Evolutionary conservation across 2,329 filamentous ascomycete genomes (phyloP).

Genomic region (Xylaria sp.): DNA sequence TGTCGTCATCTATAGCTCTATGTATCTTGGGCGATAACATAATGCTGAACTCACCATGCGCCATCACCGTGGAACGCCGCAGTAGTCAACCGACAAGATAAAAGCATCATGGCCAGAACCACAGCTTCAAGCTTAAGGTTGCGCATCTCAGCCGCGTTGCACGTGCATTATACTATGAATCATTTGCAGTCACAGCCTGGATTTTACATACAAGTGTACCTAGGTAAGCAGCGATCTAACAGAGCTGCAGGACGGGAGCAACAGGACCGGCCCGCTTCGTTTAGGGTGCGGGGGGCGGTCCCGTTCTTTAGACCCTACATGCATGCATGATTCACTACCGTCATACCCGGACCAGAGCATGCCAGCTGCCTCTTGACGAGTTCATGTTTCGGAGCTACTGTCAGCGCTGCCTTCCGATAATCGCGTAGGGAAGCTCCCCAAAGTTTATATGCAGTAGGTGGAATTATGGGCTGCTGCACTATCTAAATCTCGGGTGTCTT

Average conservation of each 20-base stretch:
- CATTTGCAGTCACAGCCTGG: no score
- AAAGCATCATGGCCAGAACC: no score
- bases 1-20: no score
- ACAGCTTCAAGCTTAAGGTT: no score
- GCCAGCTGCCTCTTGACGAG: no score
- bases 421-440: not conserved
- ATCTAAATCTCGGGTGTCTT: no score
- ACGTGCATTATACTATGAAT: no score
- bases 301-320: slow-evolving; percentile 14
- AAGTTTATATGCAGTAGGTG: not conserved
- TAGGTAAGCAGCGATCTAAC: not conserved
- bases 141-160: no score
- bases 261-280: not conserved
- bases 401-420: not conserved
- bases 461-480: not conserved
- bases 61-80: no score
- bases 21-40: no score
- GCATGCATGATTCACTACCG: not conserved
- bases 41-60: no score
- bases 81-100: no score
- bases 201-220: not conserved
- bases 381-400: not conserved
- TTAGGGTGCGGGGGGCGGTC: not conserved
- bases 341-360: not conserved
- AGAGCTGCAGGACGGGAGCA: not conserved